phyloP scores from a whole-genome alignment of 116 monocot species.

The Thalassia testudinum region DNA sequence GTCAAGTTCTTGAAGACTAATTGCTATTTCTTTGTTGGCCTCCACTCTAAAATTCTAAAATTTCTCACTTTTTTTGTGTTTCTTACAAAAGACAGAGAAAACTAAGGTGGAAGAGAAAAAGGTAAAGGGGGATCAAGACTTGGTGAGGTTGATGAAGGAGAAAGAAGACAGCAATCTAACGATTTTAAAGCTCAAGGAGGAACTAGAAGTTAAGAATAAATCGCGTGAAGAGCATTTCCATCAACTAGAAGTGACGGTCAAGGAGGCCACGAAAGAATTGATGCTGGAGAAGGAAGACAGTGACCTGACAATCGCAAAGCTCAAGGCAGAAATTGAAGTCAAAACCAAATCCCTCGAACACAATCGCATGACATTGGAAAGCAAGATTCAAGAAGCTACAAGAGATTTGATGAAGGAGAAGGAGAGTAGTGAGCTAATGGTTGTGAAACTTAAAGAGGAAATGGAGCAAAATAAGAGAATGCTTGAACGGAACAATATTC shows the following conservation, averaged over 20 bases:
- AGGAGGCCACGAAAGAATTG: conserved; percentile 8
- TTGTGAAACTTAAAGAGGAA: conserved; percentile 45
- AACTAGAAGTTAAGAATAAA: conserved; percentile 28
- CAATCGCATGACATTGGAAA: conserved; percentile 14
- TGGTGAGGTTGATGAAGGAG: conserved; percentile 18
- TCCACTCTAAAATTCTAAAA: too few relatives aligned
- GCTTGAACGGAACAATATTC: conserved; percentile 21
- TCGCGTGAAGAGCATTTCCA: conserved; percentile 21
- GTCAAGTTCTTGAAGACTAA: too few relatives aligned
- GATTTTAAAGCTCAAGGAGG: conserved; percentile 39
- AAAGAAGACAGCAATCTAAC: conserved; percentile 21
- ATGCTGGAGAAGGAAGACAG: conserved; percentile 30
- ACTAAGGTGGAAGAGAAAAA: too few relatives aligned
- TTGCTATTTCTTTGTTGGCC: too few relatives aligned
- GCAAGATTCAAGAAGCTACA: conserved; percentile 9
- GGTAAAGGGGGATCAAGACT: too few relatives aligned
- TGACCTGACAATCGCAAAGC: conserved; percentile 27
- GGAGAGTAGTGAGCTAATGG: conserved; percentile 24
- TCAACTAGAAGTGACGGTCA: conserved; percentile 13
- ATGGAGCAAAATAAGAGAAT: conserved; percentile 20
- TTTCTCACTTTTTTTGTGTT: too few relatives aligned
- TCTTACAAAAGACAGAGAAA: too few relatives aligned
- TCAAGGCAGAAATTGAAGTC: conserved; percentile 40
- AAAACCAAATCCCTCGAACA: conserved; percentile 30
- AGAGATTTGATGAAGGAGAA: conserved; percentile 20